Conservation (phyloP, 192 early-diverging fungal genomes). For the Spinellus fusiger region DNA sequence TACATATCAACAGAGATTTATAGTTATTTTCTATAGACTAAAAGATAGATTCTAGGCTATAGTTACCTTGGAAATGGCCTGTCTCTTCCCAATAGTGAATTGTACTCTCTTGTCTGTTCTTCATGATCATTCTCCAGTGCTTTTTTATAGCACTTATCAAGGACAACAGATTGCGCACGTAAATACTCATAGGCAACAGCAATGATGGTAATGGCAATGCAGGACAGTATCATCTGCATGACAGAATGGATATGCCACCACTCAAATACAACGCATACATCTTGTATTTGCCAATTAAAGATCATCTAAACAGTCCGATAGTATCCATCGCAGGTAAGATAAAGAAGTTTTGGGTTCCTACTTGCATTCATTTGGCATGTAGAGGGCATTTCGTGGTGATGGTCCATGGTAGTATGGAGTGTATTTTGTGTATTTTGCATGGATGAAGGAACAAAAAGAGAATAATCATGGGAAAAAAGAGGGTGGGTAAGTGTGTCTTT, state of each 20-base stretch:
- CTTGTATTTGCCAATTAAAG: constrained; percentile 70
- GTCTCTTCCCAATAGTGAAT: neutral
- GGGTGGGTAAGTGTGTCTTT: neutral
- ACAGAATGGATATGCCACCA: constrained; percentile 65
- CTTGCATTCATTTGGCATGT: too few relatives aligned
- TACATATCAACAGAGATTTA: too few relatives aligned
- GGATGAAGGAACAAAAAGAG: too few relatives aligned
- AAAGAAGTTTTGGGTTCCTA: too few relatives aligned
- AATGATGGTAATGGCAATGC: constrained; percentile 43
- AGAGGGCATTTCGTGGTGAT: too few relatives aligned
- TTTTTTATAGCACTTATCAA: constrained; percentile 11
- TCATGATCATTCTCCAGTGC: neutral
- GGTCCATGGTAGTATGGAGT: too few relatives aligned
- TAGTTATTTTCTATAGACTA: neutral
- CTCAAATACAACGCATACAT: constrained; percentile 72
- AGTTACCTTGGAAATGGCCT: neutral
- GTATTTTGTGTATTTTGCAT: too few relatives aligned
- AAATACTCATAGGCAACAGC: constrained; percentile 47
- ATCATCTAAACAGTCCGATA: constrained; percentile 47
- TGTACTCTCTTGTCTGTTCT: neutral
- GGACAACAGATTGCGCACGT: constrained; percentile 1
- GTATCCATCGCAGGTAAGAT: too few relatives aligned
- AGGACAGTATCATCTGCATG: constrained; percentile 52
- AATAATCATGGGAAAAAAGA: too few relatives aligned
- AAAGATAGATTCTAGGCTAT: neutral